phyloP scores from a whole-genome alignment of 805 yeast species.

The Dipodascopsis uninucleata region DNA sequence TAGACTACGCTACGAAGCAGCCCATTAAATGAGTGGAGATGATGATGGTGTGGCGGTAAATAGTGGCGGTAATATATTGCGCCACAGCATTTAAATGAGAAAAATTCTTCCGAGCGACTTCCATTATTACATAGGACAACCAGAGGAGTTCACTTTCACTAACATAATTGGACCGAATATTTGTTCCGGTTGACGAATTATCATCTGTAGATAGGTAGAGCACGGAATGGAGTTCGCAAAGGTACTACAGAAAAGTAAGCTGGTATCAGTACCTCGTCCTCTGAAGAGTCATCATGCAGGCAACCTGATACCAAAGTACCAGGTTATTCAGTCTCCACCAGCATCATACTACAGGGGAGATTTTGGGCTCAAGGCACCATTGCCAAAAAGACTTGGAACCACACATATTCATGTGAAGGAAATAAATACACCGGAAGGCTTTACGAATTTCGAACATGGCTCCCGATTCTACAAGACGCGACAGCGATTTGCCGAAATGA shows the following conservation, averaged over 20 bases:
- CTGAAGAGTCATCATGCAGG: slow-evolving; percentile 19
- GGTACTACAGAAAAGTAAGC: slow-evolving; percentile 16
- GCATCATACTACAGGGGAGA: slow-evolving; percentile 18
- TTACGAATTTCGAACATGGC: slow-evolving; percentile 15
- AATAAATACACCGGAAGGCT: slow-evolving; percentile 22
- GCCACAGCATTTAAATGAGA: no score
- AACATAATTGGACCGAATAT: no score
- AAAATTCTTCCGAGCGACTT: no score
- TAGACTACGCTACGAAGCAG: no score
- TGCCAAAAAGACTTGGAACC: slow-evolving; percentile 11
- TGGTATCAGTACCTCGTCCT: slow-evolving; percentile 11
- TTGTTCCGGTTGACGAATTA: no score
- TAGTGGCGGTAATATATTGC: no score
- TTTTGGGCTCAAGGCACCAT: slow-evolving; percentile 27
- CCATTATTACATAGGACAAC: no score
- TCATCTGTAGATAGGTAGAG: no score
- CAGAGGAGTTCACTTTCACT: no score
- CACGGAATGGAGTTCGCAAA: no score
- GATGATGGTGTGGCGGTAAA: no score
- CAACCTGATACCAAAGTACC: slow-evolving; percentile 30
- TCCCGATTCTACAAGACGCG: slow-evolving; percentile 5
- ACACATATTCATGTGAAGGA: slow-evolving; percentile 8
- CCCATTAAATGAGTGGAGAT: no score
- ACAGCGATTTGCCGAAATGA: slow-evolving; percentile 11
- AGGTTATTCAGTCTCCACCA: slow-evolving; percentile 24